Evolutionary conservation across 139 green algal genomes (phyloP), one percentile per base, ranked within the genome.

Genomic region (Chlorokybus atmophyticus): DNA sequence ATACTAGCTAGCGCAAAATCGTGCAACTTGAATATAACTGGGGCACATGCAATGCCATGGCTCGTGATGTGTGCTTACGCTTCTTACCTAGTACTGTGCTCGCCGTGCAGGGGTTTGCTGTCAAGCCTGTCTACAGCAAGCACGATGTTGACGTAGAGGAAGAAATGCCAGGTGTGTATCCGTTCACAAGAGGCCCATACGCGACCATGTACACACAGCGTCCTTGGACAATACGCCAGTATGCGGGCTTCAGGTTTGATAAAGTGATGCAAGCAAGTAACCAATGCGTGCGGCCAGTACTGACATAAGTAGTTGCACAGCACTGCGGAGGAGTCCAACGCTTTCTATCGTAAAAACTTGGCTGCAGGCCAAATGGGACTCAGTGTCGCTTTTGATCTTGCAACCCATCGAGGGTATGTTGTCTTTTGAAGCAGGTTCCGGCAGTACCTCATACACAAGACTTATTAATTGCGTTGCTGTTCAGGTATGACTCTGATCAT

Each of bases 181-280:
- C 79, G 0, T 86, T 66, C 57, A 79, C 76, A 0, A 59, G 79
- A 8, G 79, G 79, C 0, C 76, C 76, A 0, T 85, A 86, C 26
- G 65, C 73, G 2, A 67, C 44, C 26, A 86, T 86, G 79, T 85
- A 84, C 70, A 77, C 74, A 8, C 40, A 54, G 1, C 35, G 75
- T 8, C 79, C 79, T 2, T 86, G 79, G 79, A 86, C 79, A 27
- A 85, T 86, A 49, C 62, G 79, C 8, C 79, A 86, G 65, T 86
- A 86, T 44, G 79, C 79, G 8, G 79, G 79, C 23, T 86, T 84
- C 65, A 84, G 62, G 62, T 69, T 44, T 10, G 35, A 44, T 44
- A 44, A 14, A 14, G 35, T 44, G 35, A 21, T 10, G 35, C 10
- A 44, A 21, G 35, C 35, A 21, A 44, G 35, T 44, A 14, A 44